Evolutionary conservation across 805 yeast genomes (phyloP).

Genomic region (Suhomyces emberorum): DNA sequence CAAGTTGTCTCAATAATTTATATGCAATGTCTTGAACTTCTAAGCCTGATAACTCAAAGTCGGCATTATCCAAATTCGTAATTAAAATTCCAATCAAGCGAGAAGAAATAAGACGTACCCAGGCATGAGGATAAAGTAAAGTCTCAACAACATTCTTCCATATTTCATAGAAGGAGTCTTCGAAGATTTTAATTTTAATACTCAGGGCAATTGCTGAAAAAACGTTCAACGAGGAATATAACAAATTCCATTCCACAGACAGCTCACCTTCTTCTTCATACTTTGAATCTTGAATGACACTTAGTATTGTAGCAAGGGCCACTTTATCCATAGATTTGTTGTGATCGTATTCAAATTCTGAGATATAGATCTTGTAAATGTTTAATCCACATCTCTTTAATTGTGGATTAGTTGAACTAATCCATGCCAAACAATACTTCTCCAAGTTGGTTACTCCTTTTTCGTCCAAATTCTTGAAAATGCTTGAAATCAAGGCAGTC

Average conservation of each 20-base stretch:
- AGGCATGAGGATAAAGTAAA: conserved; percentile 81
- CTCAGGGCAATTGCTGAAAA: conserved; percentile 42
- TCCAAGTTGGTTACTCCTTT: conserved; percentile 36
- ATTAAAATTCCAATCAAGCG: conserved; percentile 57
- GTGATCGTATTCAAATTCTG: conserved; percentile 42
- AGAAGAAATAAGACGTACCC: conserved; percentile 75
- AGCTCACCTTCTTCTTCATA: conserved; percentile 35
- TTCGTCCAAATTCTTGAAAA: conserved; percentile 48
- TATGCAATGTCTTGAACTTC: conserved; percentile 67
- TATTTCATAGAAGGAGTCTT: conserved; percentile 26
- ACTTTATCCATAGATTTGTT: conserved; percentile 39
- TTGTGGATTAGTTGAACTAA: conserved; percentile 46
- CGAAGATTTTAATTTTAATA: conserved; percentile 28
- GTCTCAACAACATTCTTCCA: conserved; percentile 55
- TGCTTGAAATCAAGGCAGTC: conserved; percentile 50
- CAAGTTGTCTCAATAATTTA: conserved; percentile 70
- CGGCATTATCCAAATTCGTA: conserved; percentile 32
- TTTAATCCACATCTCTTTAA: conserved; percentile 73
- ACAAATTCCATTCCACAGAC: conserved; percentile 69
- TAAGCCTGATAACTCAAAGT: conserved; percentile 34
- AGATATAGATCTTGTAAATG: conserved; percentile 60
- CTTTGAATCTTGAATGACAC: conserved; percentile 26
- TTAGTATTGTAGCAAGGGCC: conserved; percentile 22
- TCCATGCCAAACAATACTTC: conserved; percentile 56
- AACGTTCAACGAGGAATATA: conserved; percentile 62